Evolutionary conservation across 768 basidiomycete species (phyloP), one percentile per base, ranked within the genome.

Genomic region (Brasilioporus rufonigricans): DNA sequence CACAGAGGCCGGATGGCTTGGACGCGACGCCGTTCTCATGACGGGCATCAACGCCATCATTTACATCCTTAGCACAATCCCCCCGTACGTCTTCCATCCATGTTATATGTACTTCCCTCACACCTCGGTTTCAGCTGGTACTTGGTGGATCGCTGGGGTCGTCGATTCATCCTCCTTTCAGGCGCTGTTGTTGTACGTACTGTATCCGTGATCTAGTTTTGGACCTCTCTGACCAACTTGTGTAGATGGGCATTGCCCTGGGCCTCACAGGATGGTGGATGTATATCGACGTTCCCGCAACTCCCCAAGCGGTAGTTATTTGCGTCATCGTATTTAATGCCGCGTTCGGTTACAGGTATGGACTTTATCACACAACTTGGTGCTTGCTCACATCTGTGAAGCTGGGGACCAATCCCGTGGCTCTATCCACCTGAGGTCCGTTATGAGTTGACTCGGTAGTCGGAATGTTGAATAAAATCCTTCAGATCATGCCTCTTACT

Each of bases 301-400:
- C 95, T 4, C 91, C 95, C 0, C 82, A 84, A 48, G 92, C 87
- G 24, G 95, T 97, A 10, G 94, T 98, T 2, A 66, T 81, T 3
- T 93, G 89, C 59, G 94, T 98, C 4, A 86, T 98, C 50, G 75
- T 93, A 43, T 98, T 87, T 80, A 98, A 98, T 59, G 93, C 93
- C 31, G 90, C 89, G 16, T 96, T 96, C 66, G 95, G 95, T 18
- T 93, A 87, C 65, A 91, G 87, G 82, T 85, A 62, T 19, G 66
- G 62, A 55, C 27, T 38, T 46, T 16, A 12, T 47, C 21, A 18
- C 19, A 44, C 16, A 16, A 16, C 48, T 33, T 29, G 4, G 24
- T 33, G 40, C 7, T 19, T 48, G 13, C 52, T 63, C 52, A 55
- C 44, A 29, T 35, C 32, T 26, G 36, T 33, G 36, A 38, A 67